Conservation (phyloP, 1,284 basidiomycete species). For the Papiliotrema flavescens region DNA sequence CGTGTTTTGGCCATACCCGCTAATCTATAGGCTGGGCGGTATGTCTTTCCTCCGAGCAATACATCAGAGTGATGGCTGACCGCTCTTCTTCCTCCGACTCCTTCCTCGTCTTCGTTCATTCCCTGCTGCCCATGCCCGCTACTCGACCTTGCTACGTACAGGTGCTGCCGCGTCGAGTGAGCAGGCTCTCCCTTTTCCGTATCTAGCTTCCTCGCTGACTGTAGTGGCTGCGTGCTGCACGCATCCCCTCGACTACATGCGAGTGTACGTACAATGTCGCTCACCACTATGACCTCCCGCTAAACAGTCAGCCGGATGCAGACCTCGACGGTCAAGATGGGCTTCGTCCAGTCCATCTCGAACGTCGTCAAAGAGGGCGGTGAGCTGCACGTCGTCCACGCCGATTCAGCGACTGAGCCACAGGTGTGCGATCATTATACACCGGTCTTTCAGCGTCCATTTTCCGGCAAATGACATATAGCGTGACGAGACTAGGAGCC, state of each 20-base stretch:
- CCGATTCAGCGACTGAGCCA: conserved; percentile 1
- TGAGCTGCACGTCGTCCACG: conserved; percentile 9
- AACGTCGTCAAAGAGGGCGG: conserved; percentile 33
- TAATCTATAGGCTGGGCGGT: neutral
- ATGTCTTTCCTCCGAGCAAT: neutral
- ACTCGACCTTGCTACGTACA: neutral
- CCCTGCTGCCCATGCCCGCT: neutral
- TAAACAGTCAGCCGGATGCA: conserved; percentile 40
- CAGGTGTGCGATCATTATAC: conserved; percentile 20
- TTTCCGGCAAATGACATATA: conserved; percentile 26
- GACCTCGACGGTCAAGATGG: conserved; percentile 34
- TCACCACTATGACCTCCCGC: neutral
- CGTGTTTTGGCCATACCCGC: neutral
- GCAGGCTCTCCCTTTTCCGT: neutral
- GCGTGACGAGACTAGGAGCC: conserved; percentile 19
- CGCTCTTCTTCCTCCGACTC: too few species aligned
- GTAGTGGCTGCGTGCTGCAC: conserved; percentile 80
- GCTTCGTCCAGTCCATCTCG: conserved; percentile 29
- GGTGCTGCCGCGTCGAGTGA: conserved; percentile 5
- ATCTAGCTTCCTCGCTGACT: neutral
- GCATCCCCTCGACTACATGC: conserved; percentile 78
- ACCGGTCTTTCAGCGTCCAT: conserved; percentile 21
- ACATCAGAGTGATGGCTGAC: neutral
- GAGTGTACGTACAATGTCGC: conserved; percentile 59
- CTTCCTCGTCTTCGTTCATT: neutral